Evolutionary conservation across 768 basidiomycete species (phyloP).

Genomic region (Termitomyces sp.): DNA sequence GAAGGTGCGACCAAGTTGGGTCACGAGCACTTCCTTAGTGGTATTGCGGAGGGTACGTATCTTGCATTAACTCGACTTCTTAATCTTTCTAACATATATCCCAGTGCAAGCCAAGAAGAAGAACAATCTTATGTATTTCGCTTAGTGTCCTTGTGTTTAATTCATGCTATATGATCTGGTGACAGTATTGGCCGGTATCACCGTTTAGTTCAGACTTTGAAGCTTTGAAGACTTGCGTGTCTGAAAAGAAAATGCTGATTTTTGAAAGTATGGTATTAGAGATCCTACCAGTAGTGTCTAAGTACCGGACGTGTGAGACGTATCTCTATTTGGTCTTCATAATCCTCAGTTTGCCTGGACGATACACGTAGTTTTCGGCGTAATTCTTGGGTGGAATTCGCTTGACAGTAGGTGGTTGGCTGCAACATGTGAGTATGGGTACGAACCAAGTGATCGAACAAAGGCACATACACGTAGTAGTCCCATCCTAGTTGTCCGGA

Average conservation of each 20-base stretch:
- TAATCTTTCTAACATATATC: constrained; percentile 8
- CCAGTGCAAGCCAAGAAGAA: constrained; percentile 99
- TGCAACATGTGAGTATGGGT: constrained; percentile 19
- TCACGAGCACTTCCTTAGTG: constrained; percentile 96
- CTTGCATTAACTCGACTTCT: constrained; percentile 2
- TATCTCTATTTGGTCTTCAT: constrained; percentile 92
- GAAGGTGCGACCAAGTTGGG: constrained; percentile 86
- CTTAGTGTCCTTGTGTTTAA: constrained; percentile 39
- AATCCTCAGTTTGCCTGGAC: constrained; percentile 73
- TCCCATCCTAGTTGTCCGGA: constrained; percentile 70
- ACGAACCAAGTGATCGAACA: constrained; percentile 3
- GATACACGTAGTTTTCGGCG: constrained; percentile 88
- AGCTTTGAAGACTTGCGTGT: too few relatives aligned
- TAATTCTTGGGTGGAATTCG: constrained; percentile 85
- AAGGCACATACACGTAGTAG: constrained; percentile 74
- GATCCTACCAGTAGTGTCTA: not conserved
- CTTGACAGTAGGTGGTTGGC: constrained; percentile 58
- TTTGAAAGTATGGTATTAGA: not conserved
- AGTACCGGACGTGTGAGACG: not conserved
- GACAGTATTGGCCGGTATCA: not conserved
- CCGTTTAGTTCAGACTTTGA: not conserved
- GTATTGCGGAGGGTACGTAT: constrained; percentile 78
- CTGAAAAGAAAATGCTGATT: not conserved
- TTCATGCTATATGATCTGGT: not conserved
- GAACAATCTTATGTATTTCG: constrained; percentile 95